Evolutionary conservation across 495 filamentous ascomycete genomes (phyloP), one percentile per base, ranked within the genome.

Genomic region (Xylaria acuta): DNA sequence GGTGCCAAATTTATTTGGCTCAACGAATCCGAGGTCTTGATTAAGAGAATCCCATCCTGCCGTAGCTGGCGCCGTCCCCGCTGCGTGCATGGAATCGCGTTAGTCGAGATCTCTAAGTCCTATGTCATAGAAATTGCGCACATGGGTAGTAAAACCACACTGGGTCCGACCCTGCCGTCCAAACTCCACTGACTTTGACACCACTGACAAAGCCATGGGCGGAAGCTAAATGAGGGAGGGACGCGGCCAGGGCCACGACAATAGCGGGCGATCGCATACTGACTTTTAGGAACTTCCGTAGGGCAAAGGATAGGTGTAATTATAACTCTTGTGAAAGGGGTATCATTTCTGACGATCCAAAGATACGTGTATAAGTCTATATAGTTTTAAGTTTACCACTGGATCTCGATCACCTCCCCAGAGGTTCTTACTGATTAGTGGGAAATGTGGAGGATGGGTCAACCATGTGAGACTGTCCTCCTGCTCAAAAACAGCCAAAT

Each of bases 161-260:
- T 9, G 73, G 73, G 32, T 75, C 66, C 0, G 59, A 62, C 0
- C 73, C 73, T 16, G 65, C 70, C 7, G 70, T 72, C 73, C 70
- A 75, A 27, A 34, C 63, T 20, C 88, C 89, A 16, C 88, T 89
- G 73, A 87, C 84, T 32, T 90, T 83, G 72, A 90, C 84, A 72
- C 89, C 86, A 54, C 80, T 81, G 47, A 91, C 89, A 69, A 86
- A 87, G 36, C 90, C 90, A 80, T 92, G 90, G 69, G 87, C 89
- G 67, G 85, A 83, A 62, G 32, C 64, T 2, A 75, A 49, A 22
- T 49, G 53, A 34, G 51, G 38, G 20, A 62, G 22, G 25, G 40
- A 45, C 40, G 56, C 47, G 40, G 54, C 22, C 1, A 54, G 27
- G 7, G 67, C 67, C 40, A 49, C 40, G 40, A 18, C 11, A 25